Evolutionary conservation across 805 yeast genomes (phyloP).

Genomic region (Nakazawaea wyomingensis): DNA sequence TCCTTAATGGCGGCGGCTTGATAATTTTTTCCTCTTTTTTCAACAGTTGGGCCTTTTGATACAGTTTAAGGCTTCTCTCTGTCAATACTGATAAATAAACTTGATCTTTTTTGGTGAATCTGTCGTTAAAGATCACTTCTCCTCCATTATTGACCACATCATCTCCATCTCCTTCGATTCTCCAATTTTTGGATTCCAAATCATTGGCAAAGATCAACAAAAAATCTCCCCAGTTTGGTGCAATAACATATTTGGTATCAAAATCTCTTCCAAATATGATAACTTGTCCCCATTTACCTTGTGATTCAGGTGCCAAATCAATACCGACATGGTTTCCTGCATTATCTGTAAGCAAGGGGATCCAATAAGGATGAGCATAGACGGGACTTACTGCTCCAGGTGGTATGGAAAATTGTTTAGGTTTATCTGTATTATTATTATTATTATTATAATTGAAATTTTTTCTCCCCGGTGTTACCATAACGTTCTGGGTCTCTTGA

Average conservation of each 20-base stretch:
- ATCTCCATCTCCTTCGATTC: constrained; percentile 55
- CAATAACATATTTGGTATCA: constrained; percentile 78
- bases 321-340: constrained; percentile 87
- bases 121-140: constrained; percentile 59
- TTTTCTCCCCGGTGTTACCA: too few relatives aligned
- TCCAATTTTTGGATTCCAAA: constrained; percentile 71
- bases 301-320: constrained; percentile 72
- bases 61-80: constrained; percentile 19
- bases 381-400: constrained; percentile 60
- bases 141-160: constrained; percentile 69
- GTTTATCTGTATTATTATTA: constrained; percentile 35
- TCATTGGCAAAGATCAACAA: constrained; percentile 76
- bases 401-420: constrained; percentile 63
- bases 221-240: constrained; percentile 86
- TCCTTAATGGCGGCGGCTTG: constrained; percentile 1
- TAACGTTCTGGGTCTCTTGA: background rate
- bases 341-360: constrained; percentile 80
- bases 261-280: constrained; percentile 88
- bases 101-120: constrained; percentile 40
- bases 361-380: constrained; percentile 84
- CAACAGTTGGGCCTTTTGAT: constrained; percentile 2
- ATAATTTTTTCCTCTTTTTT: constrained; percentile 1
- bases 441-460: constrained; percentile 13
- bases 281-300: constrained; percentile 79
- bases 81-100: constrained; percentile 37